A percentile compares a stretch with the other conserved stretches of the same genome.
Conservation (phyloP, 176 grass and related monocot species). For the Aechmea fasciata region DNA sequence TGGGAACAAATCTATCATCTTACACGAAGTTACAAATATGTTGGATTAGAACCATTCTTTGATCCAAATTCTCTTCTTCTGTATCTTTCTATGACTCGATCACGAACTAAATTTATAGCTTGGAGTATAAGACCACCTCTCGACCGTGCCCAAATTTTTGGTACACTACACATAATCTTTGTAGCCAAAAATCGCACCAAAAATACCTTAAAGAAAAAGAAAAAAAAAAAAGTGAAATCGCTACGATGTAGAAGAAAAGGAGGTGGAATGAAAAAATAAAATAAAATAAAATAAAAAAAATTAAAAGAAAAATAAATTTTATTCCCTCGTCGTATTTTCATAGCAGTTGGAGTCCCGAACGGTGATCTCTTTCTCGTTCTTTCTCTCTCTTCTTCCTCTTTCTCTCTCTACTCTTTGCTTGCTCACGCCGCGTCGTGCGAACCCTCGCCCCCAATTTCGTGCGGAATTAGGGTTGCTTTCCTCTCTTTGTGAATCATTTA, state of each 20-base stretch:
- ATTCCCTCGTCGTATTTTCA: neutral
- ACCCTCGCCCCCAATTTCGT: neutral
- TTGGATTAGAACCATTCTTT: too few relatives aligned
- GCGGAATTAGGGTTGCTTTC: conserved; percentile 14
- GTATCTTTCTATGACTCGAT: neutral
- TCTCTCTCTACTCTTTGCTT: neutral
- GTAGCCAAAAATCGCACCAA: neutral
- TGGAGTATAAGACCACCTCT: neutral
- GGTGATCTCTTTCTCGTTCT: neutral
- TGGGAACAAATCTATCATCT: too few relatives aligned
- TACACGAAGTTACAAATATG: too few relatives aligned
- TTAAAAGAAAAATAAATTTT: neutral
- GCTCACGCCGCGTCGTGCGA: neutral
- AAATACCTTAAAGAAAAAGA: neutral
- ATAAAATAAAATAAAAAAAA: neutral
- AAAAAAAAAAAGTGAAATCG: neutral
- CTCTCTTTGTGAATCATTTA: neutral
- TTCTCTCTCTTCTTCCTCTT: neutral
- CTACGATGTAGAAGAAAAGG: neutral
- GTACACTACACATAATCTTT: neutral
- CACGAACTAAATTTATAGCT: neutral
- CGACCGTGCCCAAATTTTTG: conserved; percentile 16
- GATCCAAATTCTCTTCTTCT: neutral
- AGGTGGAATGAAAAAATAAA: neutral
- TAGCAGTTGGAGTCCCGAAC: conserved; percentile 6